Percentiles rank a stretch among this genome's conserved stretches.
Conservation (phyloP, 495 filamentous ascomycete genomes). For the Neurospora cerealis region DNA sequence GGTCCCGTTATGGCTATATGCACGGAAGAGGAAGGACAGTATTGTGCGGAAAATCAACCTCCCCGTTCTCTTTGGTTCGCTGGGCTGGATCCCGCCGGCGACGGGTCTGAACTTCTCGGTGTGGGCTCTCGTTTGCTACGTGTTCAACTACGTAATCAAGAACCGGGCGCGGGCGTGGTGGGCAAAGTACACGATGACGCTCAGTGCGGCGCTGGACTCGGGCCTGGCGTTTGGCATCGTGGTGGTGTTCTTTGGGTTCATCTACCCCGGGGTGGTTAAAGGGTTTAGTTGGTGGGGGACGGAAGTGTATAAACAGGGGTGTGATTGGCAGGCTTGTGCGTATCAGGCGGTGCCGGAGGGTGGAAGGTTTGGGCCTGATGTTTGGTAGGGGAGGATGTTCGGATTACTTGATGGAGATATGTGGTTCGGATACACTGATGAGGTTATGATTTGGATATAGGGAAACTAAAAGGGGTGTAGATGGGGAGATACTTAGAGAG, state of each 20-base stretch:
- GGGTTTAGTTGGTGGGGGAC: slow-evolving; percentile 69
- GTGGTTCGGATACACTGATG: not conserved
- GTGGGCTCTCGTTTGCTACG: slow-evolving; percentile 71
- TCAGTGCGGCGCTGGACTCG: slow-evolving; percentile 73
- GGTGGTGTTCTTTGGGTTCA: slow-evolving; percentile 72
- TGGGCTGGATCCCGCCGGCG: slow-evolving; percentile 76
- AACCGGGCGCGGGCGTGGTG: slow-evolving; percentile 62
- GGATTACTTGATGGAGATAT: not conserved
- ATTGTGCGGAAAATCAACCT: slow-evolving; percentile 58
- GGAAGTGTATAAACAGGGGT: slow-evolving; percentile 55
- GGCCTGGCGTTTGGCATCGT: slow-evolving; percentile 70
- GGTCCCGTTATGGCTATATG: slow-evolving; percentile 55
- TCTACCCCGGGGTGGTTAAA: slow-evolving; percentile 59
- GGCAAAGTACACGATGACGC: slow-evolving; percentile 83
- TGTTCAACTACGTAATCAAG: slow-evolving; percentile 70
- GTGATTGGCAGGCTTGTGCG: slow-evolving; percentile 57
- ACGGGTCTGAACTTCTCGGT: slow-evolving; percentile 77
- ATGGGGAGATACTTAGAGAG: not conserved
- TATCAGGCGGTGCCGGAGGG: slow-evolving; percentile 42
- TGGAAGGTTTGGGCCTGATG: slow-evolving; percentile 47
- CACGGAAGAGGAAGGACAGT: slow-evolving; percentile 32
- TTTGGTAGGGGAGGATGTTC: slow-evolving; percentile 28
- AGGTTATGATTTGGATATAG: not conserved
- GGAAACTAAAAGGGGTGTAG: not conserved
- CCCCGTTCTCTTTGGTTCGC: slow-evolving; percentile 60